A percentile compares a stretch with the other conserved stretches of the same genome.
phyloP scores from a whole-genome alignment of 495 filamentous ascomycete genomes.

The Xylaria intraflava region DNA sequence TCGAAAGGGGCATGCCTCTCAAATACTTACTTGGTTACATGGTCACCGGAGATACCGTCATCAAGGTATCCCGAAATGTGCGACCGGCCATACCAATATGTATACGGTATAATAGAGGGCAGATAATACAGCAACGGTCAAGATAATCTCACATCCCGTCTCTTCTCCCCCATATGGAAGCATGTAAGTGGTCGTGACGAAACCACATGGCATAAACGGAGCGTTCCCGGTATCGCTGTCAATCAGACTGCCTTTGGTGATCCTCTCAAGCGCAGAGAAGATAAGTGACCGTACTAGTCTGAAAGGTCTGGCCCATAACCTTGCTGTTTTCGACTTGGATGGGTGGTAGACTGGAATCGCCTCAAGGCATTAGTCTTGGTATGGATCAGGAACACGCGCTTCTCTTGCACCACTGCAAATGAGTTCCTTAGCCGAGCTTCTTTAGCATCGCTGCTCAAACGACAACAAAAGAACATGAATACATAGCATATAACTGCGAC shows the following conservation, averaged over 20 bases:
- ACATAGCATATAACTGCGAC: not conserved
- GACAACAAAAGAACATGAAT: not conserved
- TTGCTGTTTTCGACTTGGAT: not conserved
- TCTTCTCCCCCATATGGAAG: not conserved
- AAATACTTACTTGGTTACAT: not conserved
- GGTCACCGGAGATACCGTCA: too few relatives aligned
- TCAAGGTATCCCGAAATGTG: too few relatives aligned
- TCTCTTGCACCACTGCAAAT: not conserved
- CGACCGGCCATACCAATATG: not conserved
- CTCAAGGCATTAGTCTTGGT: not conserved
- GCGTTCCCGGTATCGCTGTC: not conserved
- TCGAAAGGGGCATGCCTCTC: not conserved
- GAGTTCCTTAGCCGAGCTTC: not conserved
- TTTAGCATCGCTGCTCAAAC: not conserved
- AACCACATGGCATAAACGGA: not conserved
- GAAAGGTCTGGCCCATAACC: not conserved
- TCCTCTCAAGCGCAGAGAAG: conserved; percentile 3
- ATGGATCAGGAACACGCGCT: not conserved
- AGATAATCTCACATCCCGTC: not conserved
- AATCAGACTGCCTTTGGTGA: not conserved
- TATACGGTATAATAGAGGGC: not conserved
- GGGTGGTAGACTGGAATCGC: conserved; percentile 1
- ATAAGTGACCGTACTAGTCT: not conserved
- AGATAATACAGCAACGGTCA: not conserved
- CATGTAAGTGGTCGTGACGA: conserved; percentile 5